Percentiles rank a stretch among this genome's conserved stretches.
Conservation (phyloP, 2,329 filamentous ascomycete genomes). For the Ascomycota sp. region DNA sequence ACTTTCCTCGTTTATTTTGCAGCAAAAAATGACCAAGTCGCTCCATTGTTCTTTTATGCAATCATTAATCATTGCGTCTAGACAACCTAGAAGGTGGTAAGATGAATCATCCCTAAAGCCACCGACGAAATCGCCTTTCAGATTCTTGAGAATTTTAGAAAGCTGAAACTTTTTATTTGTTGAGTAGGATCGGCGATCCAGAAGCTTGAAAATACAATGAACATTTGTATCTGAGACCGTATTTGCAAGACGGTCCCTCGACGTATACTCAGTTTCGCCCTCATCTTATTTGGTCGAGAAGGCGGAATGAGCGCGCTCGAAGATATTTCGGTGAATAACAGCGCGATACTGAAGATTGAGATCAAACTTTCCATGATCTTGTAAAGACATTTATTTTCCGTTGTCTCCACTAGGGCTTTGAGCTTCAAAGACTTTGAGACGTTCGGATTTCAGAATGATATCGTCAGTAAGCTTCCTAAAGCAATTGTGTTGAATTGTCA, state of each 20-base stretch:
- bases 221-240: not conserved
- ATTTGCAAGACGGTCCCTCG: not conserved
- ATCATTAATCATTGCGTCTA: conserved; percentile 1
- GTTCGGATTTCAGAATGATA: not conserved
- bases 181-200: not conserved
- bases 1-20: not conserved
- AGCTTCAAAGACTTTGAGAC: not conserved
- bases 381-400: not conserved
- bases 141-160: not conserved
- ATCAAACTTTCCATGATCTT: not conserved
- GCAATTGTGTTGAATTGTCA: not conserved
- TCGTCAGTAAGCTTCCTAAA: not conserved
- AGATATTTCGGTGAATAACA: not conserved
- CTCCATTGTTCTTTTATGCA: conserved; percentile 1
- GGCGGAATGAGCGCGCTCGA: not conserved
- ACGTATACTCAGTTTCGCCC: not conserved
- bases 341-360: not conserved
- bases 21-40: conserved; percentile 1
- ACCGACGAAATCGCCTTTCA: not conserved
- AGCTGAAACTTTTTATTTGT: not conserved
- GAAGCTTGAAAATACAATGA: not conserved
- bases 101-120: not conserved
- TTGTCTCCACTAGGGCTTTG: not conserved
- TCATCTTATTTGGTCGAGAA: not conserved
- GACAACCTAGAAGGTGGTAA: not conserved